Base-by-base conservation (phyloP, 768 basidiomycete species). In the Lactifluus volemus region DNA sequence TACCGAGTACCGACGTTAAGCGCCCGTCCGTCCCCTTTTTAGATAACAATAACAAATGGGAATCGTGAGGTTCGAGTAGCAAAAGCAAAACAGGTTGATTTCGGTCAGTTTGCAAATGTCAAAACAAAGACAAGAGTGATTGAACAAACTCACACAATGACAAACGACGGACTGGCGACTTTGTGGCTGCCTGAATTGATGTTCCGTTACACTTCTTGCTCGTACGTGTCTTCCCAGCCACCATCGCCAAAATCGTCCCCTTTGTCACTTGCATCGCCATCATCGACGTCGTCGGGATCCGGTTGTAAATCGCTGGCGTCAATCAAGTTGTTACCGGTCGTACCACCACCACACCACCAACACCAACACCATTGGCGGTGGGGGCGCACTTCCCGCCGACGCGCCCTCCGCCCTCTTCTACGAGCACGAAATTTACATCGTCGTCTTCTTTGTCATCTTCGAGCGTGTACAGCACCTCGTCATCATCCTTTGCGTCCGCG, bases 191-290 rank as follows among this genome's bases (percentile, higher is more conserved):
- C 6, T 9, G 32, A 38, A 7, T 38, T 36, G 34, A 36, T 36
- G 34, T 10, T 36, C 4, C 8, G 3, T 44, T 64, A 76, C 15
- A 87, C 81, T 72, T 91, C 89, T 68, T 90, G 88, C 68, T 91
- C 88, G 67, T 87, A 91, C 29, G 70, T 76, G 50, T 82, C 85
- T 71, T 78, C 79, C 48, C 73, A 76, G 21, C 69, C 15, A 2
- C 6, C 48, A 39, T 49, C 59, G 15, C 49, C 65, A 54, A 71
- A 73, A 54, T 74, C 72, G 10, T 77, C 75, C 11, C 74, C 77
- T 61, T 80, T 77, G 19, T 77, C 77, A 60, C 73, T 74, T 29
- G 51, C 72, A 1, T 64, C 63, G 38, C 45, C 66, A 15, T 71
- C 73, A 21, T 70, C 75, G 2, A 60, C 72, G 9, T 61, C 67